These are phyloP conservation scores for Boletus rufocinnamomeus DNA, from an alignment of 768 basidiomycete species.

Conservation along the genomic window DNA sequence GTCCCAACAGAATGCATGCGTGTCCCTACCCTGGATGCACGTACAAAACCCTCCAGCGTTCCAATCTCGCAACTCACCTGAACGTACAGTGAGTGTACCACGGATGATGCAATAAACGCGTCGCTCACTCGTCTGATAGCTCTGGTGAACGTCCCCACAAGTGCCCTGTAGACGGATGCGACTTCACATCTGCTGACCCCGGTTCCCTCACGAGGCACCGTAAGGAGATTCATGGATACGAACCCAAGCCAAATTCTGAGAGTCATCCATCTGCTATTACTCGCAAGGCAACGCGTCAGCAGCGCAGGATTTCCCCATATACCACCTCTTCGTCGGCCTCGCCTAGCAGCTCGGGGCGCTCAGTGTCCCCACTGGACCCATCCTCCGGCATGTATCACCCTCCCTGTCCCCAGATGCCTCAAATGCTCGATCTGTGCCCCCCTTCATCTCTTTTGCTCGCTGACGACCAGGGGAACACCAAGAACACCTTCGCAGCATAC, in stretches of 20 bases:
- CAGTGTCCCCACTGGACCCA: not conserved
- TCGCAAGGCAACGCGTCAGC: not conserved
- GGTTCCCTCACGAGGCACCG: slow-evolving; percentile 28
- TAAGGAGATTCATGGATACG: slow-evolving; percentile 19
- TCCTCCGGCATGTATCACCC: not conserved
- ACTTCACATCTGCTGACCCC: slow-evolving; percentile 19
- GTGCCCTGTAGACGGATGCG: slow-evolving; percentile 23
- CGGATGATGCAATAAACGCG: not conserved
- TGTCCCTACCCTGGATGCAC: slow-evolving; percentile 27
- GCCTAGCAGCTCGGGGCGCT: not conserved
- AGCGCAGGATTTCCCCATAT: slow-evolving; percentile 10
- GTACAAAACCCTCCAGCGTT: slow-evolving; percentile 28
- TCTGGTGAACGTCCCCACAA: slow-evolving; percentile 8
- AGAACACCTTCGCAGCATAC: not conserved
- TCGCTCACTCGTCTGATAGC: slow-evolving; percentile 13
- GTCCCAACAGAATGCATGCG: slow-evolving; percentile 22
- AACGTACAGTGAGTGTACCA: slow-evolving; percentile 33
- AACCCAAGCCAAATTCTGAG: slow-evolving; percentile 7
- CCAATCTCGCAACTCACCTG: slow-evolving; percentile 30
- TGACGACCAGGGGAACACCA: not conserved
- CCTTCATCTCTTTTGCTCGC: not conserved
- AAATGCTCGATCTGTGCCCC: not conserved
- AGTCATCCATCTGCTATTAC: not conserved
- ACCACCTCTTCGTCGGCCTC: not conserved
- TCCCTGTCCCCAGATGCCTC: not conserved